A percentile compares a stretch with the other conserved stretches of the same genome.
phyloP scores from a whole-genome alignment of 352 stramenopile genomes.

The Phytophthora palmivora region DNA sequence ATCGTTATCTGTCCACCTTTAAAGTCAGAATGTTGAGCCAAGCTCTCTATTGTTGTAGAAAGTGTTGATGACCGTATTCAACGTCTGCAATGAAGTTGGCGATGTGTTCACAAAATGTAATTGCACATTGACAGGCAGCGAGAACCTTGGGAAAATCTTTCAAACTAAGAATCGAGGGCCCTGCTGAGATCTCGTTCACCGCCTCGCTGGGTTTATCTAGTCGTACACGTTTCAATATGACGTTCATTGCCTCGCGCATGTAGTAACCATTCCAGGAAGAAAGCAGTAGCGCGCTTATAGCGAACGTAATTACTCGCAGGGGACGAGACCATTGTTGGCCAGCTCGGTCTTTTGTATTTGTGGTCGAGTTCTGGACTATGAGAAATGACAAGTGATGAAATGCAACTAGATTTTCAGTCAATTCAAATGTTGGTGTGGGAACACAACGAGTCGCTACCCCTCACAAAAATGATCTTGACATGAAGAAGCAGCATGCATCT shows the following conservation, averaged over 20 bases:
- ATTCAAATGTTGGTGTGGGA: too few relatives aligned
- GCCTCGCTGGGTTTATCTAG: neutral
- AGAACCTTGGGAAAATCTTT: constrained; percentile 24
- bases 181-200: constrained; percentile 11
- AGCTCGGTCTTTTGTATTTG: too few relatives aligned
- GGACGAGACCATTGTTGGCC: too few relatives aligned
- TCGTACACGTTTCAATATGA: neutral
- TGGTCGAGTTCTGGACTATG: too few relatives aligned
- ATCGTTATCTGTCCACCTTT: too few relatives aligned
- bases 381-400: too few relatives aligned
- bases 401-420: too few relatives aligned
- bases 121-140: constrained; percentile 19
- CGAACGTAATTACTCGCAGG: constrained; percentile 4
- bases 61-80: constrained; percentile 6
- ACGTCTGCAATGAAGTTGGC: constrained; percentile 15
- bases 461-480: too few relatives aligned
- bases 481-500: too few relatives aligned
- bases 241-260: neutral
- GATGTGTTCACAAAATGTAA: constrained; percentile 24
- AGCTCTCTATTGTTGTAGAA: too few relatives aligned
- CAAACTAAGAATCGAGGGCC: constrained; percentile 15
- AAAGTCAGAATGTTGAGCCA: too few relatives aligned
- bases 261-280: constrained; percentile 3
- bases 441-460: too few relatives aligned
- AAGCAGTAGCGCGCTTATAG: constrained; percentile 9